A percentile compares a stretch with the other conserved stretches of the same genome.
Conservation (phyloP, 305 asterid species). For the Andrographis paniculata region DNA sequence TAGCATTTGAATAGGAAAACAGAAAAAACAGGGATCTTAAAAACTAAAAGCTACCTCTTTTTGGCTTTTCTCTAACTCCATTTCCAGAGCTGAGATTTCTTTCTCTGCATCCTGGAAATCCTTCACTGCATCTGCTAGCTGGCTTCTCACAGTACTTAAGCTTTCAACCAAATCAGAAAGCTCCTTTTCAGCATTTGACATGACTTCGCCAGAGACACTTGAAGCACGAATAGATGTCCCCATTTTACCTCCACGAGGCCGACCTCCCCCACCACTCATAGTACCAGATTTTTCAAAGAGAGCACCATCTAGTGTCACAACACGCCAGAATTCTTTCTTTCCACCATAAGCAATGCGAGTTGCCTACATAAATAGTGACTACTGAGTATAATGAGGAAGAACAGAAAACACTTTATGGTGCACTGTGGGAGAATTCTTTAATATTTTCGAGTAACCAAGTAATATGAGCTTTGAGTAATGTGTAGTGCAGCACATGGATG, state of each 20-base stretch:
- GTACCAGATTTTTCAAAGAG: constrained; percentile 92
- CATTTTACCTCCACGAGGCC: constrained; percentile 97
- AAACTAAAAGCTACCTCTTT: constrained; percentile 51
- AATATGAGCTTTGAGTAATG: too few species aligned
- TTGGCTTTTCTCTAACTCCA: constrained; percentile 75
- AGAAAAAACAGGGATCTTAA: not conserved
- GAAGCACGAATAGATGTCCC: constrained; percentile 73
- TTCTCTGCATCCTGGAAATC: constrained; percentile 54
- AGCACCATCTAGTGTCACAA: constrained; percentile 88
- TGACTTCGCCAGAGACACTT: constrained; percentile 71
- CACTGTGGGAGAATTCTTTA: too few species aligned
- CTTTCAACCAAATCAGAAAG: constrained; percentile 56
- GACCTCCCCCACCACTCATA: constrained; percentile 91
- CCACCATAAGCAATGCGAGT: constrained; percentile 79
- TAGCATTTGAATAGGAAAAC: constrained; percentile 6
- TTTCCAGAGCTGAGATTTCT: constrained; percentile 55
- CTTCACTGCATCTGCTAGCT: constrained; percentile 51
- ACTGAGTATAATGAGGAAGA: not conserved
- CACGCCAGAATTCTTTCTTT: constrained; percentile 67
- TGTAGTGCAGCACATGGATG: too few species aligned
- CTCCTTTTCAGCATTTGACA: constrained; percentile 72
- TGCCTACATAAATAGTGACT: constrained; percentile 37
- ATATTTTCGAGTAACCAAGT: too few species aligned
- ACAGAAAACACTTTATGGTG: too few species aligned
- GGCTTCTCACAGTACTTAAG: constrained; percentile 36